Evolutionary conservation across 2,329 filamentous ascomycete species (phyloP).

Genomic region (Coniochaeta pulveracea): DNA sequence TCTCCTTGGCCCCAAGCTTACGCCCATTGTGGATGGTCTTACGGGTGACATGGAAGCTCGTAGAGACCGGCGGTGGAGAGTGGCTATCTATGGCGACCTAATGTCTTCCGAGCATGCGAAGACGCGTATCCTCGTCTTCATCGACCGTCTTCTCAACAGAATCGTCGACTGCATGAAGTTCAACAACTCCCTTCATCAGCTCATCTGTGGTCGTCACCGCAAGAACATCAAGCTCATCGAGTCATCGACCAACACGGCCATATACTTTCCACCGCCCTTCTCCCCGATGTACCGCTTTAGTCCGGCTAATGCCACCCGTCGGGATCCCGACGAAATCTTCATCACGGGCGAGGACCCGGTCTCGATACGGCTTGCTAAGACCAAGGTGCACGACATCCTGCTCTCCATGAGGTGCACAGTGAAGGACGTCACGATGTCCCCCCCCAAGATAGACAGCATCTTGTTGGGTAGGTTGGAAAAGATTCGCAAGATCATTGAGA

Average conservation of each 20-base stretch:
- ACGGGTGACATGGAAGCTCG: conserved; percentile 74
- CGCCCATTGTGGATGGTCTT: conserved; percentile 62
- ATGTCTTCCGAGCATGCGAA: conserved; percentile 95
- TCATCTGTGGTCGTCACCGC: conserved; percentile 84
- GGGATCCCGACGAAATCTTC: conserved; percentile 83
- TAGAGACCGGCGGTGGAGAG: conserved; percentile 80
- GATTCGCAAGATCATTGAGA: conserved; percentile 94
- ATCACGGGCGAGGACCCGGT: conserved; percentile 85
- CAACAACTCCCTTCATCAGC: conserved; percentile 78
- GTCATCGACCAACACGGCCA: conserved; percentile 87
- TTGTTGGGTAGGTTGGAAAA: conserved; percentile 86
- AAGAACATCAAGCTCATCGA: conserved; percentile 99
- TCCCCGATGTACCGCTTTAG: conserved; percentile 85
- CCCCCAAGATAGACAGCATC: conserved; percentile 91
- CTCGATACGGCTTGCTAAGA: conserved; percentile 78
- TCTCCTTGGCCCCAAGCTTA: conserved; percentile 79
- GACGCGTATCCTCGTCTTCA: conserved; percentile 90
- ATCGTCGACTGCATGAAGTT: conserved; percentile 70
- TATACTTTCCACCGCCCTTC: conserved; percentile 95
- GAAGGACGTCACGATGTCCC: conserved; percentile 83
- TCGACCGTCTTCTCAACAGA: conserved; percentile 76
- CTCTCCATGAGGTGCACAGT: conserved; percentile 71
- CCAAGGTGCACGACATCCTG: conserved; percentile 79
- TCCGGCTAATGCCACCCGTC: conserved; percentile 66
- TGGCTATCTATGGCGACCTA: conserved; percentile 91